Base-by-base conservation (phyloP, 495 filamentous ascomycete genomes). In the Cenococcum geophilum region DNA sequence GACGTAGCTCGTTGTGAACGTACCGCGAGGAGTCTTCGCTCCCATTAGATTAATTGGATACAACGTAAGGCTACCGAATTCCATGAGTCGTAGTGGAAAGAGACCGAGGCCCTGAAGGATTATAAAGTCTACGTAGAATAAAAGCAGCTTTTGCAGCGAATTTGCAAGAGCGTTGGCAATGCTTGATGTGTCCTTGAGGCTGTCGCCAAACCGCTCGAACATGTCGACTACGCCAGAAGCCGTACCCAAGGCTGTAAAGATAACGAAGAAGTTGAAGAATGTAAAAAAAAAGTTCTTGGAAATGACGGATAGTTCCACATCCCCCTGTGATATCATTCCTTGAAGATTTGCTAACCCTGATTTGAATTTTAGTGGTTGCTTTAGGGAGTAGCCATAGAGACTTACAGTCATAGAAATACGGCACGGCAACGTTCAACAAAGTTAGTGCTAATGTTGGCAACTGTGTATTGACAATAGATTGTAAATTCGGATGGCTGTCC, bases 281-380 rank as follows among this genome's bases (percentile, higher is more conserved):
- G 88, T 90, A 74, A 97, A 99, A 80, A 97, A 97, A 76, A 97
- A 99, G 70, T 97, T 99, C 78, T 99, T 99, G 59, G 90, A 95
- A 70, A 97, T 91, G 43, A 91, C 78, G 8, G 92, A 97, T 10
- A 97, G 81, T 69, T 97, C 95, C n/a, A 97, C 83, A 59, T 99
- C 95, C 23, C 87, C 89, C 65, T 89, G 89, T 0, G 93, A 97
- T 55, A 93, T 87, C 87, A 96, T 91, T 60, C 93, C 93, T 78
- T 99, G 93, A 25, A 82, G 78, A 69, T 87, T 88, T 0, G 92
- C 89, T 21, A 97, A 82, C 79, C 80, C 82, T 85, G 57, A 12
- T 1, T 12, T 14, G 23, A 20, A 43, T 27, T 23, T 68, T 25
- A 68, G 61, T 25, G 40, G 14, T 14, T 9, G 22, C 49, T 27